phyloP scores from a whole-genome alignment of 305 asterid species.

The Solanum hybrid region DNA sequence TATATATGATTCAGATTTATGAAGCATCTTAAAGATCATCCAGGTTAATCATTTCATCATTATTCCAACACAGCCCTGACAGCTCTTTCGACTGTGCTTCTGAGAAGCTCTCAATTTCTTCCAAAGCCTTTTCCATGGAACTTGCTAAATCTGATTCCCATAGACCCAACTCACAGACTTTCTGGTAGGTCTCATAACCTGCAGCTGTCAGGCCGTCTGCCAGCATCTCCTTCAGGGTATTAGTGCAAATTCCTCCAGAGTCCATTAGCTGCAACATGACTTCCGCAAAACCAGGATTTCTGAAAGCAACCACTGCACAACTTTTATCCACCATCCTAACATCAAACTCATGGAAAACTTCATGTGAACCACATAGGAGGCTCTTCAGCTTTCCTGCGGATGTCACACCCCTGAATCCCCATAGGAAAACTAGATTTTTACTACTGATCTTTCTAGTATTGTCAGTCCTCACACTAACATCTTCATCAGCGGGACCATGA shows the following conservation, averaged over 20 bases:
- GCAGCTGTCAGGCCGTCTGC: constrained; percentile 60
- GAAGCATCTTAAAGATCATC: constrained; percentile 46
- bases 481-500: constrained; percentile 28
- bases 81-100: constrained; percentile 31
- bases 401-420: constrained; percentile 68
- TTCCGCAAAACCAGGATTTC: constrained; percentile 40
- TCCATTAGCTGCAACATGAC: constrained; percentile 41
- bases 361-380: constrained; percentile 43
- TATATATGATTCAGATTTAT: not conserved
- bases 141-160: constrained; percentile 60
- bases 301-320: constrained; percentile 68
- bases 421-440: constrained; percentile 52
- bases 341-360: constrained; percentile 49
- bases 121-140: constrained; percentile 50
- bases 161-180: constrained; percentile 38
- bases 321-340: constrained; percentile 62
- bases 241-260: constrained; percentile 31
- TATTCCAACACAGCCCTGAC: constrained; percentile 44
- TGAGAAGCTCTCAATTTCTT: constrained; percentile 25
- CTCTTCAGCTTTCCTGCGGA: constrained; percentile 52
- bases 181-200: constrained; percentile 44
- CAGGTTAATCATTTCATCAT: constrained; percentile 55
- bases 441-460: constrained; percentile 30
- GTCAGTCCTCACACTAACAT: constrained; percentile 39
- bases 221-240: constrained; percentile 35